These are phyloP conservation scores for Apophysomyces trapeziformis DNA, from an alignment of 371 early-diverging fungal genomes.

Conservation along the genomic window DNA sequence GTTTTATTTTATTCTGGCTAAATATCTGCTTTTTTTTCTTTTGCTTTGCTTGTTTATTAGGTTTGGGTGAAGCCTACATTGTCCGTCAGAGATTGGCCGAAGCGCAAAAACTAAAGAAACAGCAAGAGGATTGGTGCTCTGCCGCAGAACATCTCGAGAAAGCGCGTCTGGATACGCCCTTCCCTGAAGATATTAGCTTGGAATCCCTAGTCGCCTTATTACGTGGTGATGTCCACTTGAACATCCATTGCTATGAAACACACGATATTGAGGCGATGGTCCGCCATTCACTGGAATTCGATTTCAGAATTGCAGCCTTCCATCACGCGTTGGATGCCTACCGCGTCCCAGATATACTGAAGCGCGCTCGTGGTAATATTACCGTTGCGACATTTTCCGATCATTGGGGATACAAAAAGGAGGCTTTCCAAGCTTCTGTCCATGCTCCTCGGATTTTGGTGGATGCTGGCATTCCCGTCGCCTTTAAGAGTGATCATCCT, in stretches of 20 bases:
- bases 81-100: constrained; percentile 65
- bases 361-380: constrained; percentile 64
- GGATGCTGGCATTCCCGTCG: constrained; percentile 72
- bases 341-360: constrained; percentile 68
- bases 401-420: constrained; percentile 78
- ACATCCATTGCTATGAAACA: constrained; percentile 78
- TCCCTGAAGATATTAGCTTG: constrained; percentile 67
- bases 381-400: constrained; percentile 72
- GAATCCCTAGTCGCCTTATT: constrained; percentile 71
- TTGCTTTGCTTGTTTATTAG: constrained; percentile 37
- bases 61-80: constrained; percentile 76
- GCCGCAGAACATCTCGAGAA: constrained; percentile 49
- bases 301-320: constrained; percentile 76
- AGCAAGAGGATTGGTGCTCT: constrained; percentile 84
- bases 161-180: constrained; percentile 45
- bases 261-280: constrained; percentile 78
- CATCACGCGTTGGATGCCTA: constrained; percentile 87
- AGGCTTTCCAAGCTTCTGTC: constrained; percentile 71
- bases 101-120: constrained; percentile 54
- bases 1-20: too few relatives aligned
- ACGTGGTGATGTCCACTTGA: constrained; percentile 72
- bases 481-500: constrained; percentile 80
- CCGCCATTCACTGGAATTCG: constrained; percentile 75
- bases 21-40: background rate
- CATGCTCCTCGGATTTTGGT: constrained; percentile 61